phyloP scores from a whole-genome alignment of 495 filamentous ascomycete species.

The Haplographium delicatum region DNA sequence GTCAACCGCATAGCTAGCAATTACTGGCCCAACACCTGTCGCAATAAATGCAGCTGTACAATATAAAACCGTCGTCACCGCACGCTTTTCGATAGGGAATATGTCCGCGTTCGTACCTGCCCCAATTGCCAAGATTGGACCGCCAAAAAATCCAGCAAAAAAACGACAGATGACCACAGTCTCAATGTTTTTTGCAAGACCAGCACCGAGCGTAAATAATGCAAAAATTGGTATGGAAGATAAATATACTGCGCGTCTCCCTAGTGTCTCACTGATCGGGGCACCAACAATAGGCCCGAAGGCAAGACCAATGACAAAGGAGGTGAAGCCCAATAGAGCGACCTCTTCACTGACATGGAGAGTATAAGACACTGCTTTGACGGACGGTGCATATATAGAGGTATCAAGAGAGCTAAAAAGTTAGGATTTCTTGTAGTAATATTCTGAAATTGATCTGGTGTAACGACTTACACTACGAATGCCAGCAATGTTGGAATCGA shows the following conservation, averaged over 20 bases:
- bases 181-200: conserved; percentile 44
- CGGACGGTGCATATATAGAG: conserved; percentile 1
- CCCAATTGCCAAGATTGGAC: conserved; percentile 33
- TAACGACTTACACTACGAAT: neutral
- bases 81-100: conserved; percentile 13
- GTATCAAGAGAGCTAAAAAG: neutral
- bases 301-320: conserved; percentile 36
- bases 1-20: conserved; percentile 56
- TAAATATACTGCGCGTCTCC: conserved; percentile 51
- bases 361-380: neutral
- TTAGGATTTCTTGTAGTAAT: neutral
- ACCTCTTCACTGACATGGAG: neutral
- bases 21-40: conserved; percentile 45
- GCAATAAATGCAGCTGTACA: neutral
- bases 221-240: conserved; percentile 48
- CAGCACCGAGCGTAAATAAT: conserved; percentile 50
- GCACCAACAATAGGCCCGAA: conserved; percentile 21
- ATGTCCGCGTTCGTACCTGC: conserved; percentile 36
- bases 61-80: conserved; percentile 16
- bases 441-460: neutral
- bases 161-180: conserved; percentile 54
- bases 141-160: conserved; percentile 55
- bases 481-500: neutral
- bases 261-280: conserved; percentile 25
- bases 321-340: conserved; percentile 34